Evolutionary conservation across 371 early-diverging fungal species (phyloP).

Genomic region (Rhizopus stolonifer): DNA sequence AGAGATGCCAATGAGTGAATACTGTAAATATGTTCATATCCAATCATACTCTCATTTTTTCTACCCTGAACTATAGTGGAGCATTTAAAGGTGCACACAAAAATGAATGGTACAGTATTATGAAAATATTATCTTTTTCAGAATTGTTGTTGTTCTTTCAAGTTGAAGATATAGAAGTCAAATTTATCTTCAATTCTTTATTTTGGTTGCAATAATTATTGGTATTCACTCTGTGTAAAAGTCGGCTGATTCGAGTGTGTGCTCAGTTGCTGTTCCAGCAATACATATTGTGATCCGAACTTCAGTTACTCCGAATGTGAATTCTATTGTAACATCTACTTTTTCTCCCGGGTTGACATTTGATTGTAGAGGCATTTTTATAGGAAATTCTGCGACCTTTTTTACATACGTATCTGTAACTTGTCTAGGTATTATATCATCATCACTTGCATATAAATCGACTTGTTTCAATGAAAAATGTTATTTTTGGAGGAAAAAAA

Average conservation of each 20-base stretch:
- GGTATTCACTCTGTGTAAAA: background rate
- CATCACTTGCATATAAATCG: conserved; percentile 41
- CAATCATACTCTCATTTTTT: no score
- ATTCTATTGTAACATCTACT: conserved; percentile 45
- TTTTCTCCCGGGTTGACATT: conserved; percentile 45
- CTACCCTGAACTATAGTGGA: no score
- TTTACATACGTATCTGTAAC: conserved; percentile 44
- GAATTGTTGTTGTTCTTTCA: no score
- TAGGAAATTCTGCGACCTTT: conserved; percentile 49
- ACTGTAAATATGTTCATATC: no score
- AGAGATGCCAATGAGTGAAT: no score
- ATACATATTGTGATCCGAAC: conserved; percentile 11
- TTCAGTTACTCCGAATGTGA: conserved; percentile 24
- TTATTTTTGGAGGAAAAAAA: no score
- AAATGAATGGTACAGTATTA: no score
- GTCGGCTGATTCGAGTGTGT: background rate
- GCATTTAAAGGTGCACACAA: no score
- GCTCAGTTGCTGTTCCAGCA: conserved; percentile 13
- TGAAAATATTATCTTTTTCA: no score
- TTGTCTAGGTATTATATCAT: conserved; percentile 45
- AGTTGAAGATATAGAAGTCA: no score
- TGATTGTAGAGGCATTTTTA: conserved; percentile 47
- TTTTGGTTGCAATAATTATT: no score
- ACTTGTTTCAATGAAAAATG: conserved; percentile 18
- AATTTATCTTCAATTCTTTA: no score